A percentile compares a stretch with the other conserved stretches of the same genome.
Evolutionary conservation across 2,329 filamentous ascomycete genomes (phyloP).

Genomic region (Podosphaera xanthii): DNA sequence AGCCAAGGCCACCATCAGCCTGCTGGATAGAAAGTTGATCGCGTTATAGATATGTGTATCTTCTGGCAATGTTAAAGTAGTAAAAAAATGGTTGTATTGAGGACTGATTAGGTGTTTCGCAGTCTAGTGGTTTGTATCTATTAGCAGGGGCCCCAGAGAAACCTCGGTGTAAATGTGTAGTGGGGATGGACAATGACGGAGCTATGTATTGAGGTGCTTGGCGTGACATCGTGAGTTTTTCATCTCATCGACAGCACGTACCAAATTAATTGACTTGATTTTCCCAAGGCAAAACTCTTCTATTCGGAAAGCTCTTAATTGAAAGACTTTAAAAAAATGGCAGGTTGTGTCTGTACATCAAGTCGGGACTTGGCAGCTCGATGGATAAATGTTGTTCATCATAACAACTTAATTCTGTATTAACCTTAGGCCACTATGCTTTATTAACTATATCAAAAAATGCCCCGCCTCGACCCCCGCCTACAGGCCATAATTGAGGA

Average conservation of each 20-base stretch:
- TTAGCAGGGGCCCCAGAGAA: conserved; percentile 5
- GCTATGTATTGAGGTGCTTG: conserved; percentile 5
- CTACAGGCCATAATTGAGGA: too few relatives aligned
- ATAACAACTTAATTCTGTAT: background rate
- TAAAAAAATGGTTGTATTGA: background rate
- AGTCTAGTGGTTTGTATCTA: conserved; percentile 2
- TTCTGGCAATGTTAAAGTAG: conserved; percentile 2
- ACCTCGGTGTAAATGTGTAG: conserved; percentile 6
- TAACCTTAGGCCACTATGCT: background rate
- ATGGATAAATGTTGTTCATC: background rate
- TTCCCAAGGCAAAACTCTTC: background rate
- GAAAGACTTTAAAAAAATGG: too few relatives aligned
- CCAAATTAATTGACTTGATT: background rate
- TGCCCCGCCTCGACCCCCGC: background rate
- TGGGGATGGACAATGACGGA: conserved; percentile 11
- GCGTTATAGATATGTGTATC: conserved; percentile 11
- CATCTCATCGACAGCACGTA: background rate
- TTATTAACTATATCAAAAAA: background rate
- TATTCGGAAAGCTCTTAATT: background rate
- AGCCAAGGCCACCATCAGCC: background rate
- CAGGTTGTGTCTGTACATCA: background rate
- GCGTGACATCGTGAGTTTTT: background rate
- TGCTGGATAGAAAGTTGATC: conserved; percentile 10
- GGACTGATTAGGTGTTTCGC: background rate
- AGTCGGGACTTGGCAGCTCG: too few relatives aligned